A percentile compares a stretch with the other conserved stretches of the same genome.
Conservation (phyloP, 305 asterid genomes). For the Rubia occidens region DNA sequence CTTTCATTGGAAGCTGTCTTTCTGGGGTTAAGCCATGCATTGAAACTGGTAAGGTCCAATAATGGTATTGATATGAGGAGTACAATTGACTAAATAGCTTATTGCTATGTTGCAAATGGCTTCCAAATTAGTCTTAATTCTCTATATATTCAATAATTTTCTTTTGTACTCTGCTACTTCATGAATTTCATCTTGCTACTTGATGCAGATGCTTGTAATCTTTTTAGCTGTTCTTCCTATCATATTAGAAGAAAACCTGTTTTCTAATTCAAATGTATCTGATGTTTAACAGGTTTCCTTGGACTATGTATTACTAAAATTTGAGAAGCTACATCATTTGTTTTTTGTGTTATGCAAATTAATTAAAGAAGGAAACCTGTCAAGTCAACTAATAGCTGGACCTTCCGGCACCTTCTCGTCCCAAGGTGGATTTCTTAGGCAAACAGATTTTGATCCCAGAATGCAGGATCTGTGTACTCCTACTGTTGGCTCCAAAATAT, state of each 20-base stretch:
- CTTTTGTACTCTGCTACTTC: constrained; percentile 7
- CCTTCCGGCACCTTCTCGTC: constrained; percentile 40
- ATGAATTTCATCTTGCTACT: background rate
- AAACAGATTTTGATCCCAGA: constrained; percentile 41
- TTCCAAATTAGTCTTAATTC: background rate
- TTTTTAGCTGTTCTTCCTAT: constrained; percentile 11
- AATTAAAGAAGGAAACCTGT: constrained; percentile 72
- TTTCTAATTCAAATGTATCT: background rate
- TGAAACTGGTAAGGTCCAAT: constrained; percentile 61
- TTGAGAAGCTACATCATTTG: constrained; percentile 78
- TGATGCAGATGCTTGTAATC: background rate
- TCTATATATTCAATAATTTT: constrained; percentile 11
- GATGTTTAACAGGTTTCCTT: constrained; percentile 57
- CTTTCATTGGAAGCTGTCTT: constrained; percentile 60
- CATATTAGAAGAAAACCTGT: background rate
- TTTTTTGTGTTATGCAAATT: constrained; percentile 84
- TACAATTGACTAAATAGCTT: background rate
- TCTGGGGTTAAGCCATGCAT: constrained; percentile 74
- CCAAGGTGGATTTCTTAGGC: constrained; percentile 89
- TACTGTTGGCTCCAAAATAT: constrained; percentile 37
- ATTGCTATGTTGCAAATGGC: background rate
- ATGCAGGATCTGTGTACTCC: constrained; percentile 29
- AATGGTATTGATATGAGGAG: background rate
- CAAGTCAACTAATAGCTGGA: constrained; percentile 26
- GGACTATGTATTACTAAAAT: constrained; percentile 67